phyloP scores from a whole-genome alignment of 495 filamentous ascomycete species.

The Aspergillus incahuasiensis region DNA sequence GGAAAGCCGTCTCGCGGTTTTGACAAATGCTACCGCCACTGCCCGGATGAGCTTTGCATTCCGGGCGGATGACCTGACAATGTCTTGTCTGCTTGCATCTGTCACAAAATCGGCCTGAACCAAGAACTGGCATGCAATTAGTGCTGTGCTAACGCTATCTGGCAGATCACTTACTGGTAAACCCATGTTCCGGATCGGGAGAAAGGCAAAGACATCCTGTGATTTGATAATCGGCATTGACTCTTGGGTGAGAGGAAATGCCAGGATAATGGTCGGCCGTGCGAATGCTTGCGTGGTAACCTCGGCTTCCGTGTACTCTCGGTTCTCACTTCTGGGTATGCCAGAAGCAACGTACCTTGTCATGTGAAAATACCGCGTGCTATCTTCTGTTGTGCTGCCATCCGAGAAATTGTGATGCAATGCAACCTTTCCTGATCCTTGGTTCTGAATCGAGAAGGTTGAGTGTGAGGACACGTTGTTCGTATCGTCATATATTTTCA shows the following conservation, averaged over 20 bases:
- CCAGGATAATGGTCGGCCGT: slow-evolving; percentile 1
- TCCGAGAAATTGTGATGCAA: too few relatives aligned
- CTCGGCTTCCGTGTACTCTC: too few relatives aligned
- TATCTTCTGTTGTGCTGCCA: too few relatives aligned
- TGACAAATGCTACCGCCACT: neutral
- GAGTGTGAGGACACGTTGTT: too few relatives aligned
- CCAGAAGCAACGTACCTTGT: too few relatives aligned
- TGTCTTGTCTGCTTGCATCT: neutral
- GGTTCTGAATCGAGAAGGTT: too few relatives aligned
- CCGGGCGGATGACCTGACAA: neutral
- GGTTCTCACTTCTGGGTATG: too few relatives aligned
- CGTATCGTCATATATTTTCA: too few relatives aligned
- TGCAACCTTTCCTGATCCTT: too few relatives aligned
- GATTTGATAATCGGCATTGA: neutral
- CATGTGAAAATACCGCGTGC: too few relatives aligned
- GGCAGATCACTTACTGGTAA: slow-evolving; percentile 6
- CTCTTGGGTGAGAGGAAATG: neutral
- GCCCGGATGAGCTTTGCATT: neutral
- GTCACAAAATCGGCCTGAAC: slow-evolving; percentile 6
- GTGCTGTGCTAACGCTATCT: too few relatives aligned
- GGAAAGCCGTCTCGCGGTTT: neutral
- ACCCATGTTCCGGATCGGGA: neutral
- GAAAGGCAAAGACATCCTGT: slow-evolving; percentile 3
- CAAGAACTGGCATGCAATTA: neutral
- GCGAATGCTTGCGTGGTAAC: too few relatives aligned